Evolutionary conservation across 2,329 filamentous ascomycete genomes (phyloP).

Genomic region (Aspergillus carbonarius): DNA sequence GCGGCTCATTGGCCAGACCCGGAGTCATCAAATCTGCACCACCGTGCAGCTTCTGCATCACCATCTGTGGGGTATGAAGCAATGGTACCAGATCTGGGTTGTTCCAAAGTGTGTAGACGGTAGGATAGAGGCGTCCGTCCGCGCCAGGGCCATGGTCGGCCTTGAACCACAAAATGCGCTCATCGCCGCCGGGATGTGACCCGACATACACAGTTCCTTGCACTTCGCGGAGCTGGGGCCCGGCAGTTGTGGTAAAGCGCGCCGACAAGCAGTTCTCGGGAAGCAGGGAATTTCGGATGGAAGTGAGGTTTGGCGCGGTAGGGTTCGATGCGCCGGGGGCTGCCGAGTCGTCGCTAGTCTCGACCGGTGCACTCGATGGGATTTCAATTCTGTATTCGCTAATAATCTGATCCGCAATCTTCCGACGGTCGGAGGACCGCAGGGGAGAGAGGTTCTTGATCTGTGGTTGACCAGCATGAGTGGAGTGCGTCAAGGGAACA

Average conservation of each 20-base stretch:
- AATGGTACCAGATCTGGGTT: slow-evolving; percentile 61
- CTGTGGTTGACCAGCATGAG: slow-evolving; percentile 30
- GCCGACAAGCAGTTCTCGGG: slow-evolving; percentile 64
- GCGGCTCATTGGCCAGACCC: slow-evolving; percentile 63
- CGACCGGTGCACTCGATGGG: slow-evolving; percentile 35
- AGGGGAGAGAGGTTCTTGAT: slow-evolving; percentile 67
- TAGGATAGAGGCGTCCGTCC: slow-evolving; percentile 44
- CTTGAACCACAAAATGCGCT: slow-evolving; percentile 64
- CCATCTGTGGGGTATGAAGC: slow-evolving; percentile 60
- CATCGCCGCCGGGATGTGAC: slow-evolving; percentile 56
- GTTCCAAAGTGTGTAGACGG: slow-evolving; percentile 67
- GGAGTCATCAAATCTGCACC: slow-evolving; percentile 70
- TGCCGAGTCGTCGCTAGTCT: slow-evolving; percentile 33
- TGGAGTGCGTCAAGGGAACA: not conserved
- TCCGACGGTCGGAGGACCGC: slow-evolving; percentile 66
- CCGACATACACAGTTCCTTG: slow-evolving; percentile 66
- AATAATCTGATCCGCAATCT: slow-evolving; percentile 67
- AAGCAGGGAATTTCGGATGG: slow-evolving; percentile 59
- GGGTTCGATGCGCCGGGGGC: slow-evolving; percentile 44
- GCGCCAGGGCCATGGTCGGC: slow-evolving; percentile 53
- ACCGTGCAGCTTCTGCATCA: slow-evolving; percentile 61
- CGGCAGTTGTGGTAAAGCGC: slow-evolving; percentile 64
- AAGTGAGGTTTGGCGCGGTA: slow-evolving; percentile 47
- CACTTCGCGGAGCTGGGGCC: slow-evolving; percentile 60
- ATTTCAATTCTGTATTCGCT: slow-evolving; percentile 57